Conservation (phyloP, 2,329 filamentous ascomycete species). For the Verticillium alfalfae region DNA sequence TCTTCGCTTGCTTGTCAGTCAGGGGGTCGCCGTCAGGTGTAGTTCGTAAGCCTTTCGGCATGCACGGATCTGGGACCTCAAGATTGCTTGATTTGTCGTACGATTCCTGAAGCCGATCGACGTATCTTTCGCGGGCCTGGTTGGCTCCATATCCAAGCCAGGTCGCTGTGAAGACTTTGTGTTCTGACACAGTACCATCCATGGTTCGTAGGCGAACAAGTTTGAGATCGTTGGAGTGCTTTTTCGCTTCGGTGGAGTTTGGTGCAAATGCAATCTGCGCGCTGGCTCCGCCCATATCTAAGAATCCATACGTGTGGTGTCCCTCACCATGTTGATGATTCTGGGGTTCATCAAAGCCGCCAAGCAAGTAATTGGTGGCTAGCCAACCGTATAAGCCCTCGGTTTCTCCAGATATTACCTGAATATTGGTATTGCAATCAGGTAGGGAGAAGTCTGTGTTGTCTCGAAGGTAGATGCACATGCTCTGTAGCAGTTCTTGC, state of each 20-base stretch:
- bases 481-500: conserved; percentile 64
- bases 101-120: conserved; percentile 68
- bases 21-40: conserved; percentile 63
- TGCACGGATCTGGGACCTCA: conserved; percentile 84
- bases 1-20: conserved; percentile 22
- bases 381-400: conserved; percentile 98
- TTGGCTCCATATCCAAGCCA: conserved; percentile 98
- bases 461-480: conserved; percentile 75
- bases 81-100: conserved; percentile 50
- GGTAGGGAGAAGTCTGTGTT: conserved; percentile 79
- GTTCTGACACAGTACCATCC: conserved; percentile 71
- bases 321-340: conserved; percentile 75
- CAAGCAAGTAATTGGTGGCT: conserved; percentile 90
- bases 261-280: conserved; percentile 97
- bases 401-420: conserved; percentile 92
- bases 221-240: conserved; percentile 85
- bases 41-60: conserved; percentile 72
- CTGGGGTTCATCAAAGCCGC: conserved; percentile 76
- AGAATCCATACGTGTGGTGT: conserved; percentile 92
- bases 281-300: conserved; percentile 97
- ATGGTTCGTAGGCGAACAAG: conserved; percentile 78
- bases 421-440: conserved; percentile 85
- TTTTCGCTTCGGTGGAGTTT: conserved; percentile 82
- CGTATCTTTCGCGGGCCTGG: conserved; percentile 78
- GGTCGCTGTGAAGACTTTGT: conserved; percentile 89